Percentiles rank a stretch among this genome's conserved stretches.
Evolutionary conservation across 495 filamentous ascomycete species (phyloP).

Genomic region (Cercophora scortea): DNA sequence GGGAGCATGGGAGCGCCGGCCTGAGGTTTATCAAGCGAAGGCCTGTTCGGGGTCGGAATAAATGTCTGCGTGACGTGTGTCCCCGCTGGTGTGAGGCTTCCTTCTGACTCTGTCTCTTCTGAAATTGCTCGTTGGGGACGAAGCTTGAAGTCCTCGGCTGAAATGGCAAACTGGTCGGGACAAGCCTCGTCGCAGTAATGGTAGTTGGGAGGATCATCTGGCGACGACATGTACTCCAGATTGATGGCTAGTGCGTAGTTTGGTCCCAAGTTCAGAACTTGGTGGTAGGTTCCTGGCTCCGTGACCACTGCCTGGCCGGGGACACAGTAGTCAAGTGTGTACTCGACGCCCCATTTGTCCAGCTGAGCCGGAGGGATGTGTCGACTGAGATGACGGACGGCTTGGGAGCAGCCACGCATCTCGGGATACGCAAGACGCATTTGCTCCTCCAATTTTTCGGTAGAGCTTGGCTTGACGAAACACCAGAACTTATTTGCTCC

Average conservation of each 20-base stretch:
- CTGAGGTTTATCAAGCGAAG: no score
- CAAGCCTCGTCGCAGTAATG: slow-evolving; percentile 19
- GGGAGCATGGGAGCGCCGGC: no score
- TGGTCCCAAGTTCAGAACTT: slow-evolving; percentile 26
- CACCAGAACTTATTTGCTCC: slow-evolving; percentile 29
- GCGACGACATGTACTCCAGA: slow-evolving; percentile 24
- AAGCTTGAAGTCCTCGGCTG: slow-evolving; percentile 20
- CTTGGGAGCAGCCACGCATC: slow-evolving; percentile 24
- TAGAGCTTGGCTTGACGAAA: slow-evolving; percentile 21
- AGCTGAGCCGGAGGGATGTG: slow-evolving; percentile 21
- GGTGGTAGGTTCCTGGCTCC: slow-evolving; percentile 26
- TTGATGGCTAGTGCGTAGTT: slow-evolving; percentile 29
- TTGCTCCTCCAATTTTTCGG: slow-evolving; percentile 15
- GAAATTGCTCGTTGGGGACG: background rate
- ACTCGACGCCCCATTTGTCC: slow-evolving; percentile 26
- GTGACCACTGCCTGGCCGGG: slow-evolving; percentile 26
- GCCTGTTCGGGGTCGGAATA: background rate
- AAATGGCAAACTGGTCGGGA: slow-evolving; percentile 22
- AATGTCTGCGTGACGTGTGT: slow-evolving; percentile 5
- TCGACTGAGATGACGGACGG: slow-evolving; percentile 25
- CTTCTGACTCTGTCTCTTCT: background rate
- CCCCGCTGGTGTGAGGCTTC: background rate
- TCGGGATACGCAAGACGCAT: slow-evolving; percentile 16
- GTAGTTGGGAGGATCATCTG: slow-evolving; percentile 19
- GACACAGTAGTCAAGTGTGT: slow-evolving; percentile 25